phyloP scores from a whole-genome alignment of 139 green algal genomes.

The Chlamydomonas sphaeroides region DNA sequence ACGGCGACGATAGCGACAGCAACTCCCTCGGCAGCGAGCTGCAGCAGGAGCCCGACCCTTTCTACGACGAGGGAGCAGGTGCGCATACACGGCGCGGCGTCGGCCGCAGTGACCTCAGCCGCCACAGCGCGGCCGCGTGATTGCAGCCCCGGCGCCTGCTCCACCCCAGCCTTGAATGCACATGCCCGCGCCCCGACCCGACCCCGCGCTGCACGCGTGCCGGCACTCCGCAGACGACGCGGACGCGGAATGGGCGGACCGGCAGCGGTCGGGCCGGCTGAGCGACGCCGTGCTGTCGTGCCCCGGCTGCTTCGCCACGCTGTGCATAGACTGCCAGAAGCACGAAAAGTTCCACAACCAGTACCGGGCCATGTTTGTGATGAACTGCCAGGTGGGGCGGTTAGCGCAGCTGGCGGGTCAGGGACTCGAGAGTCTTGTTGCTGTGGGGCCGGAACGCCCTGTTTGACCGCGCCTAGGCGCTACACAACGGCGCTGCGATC shows the following conservation, averaged over 20 bases:
- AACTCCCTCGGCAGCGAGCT: not conserved
- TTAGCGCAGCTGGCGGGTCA: too few relatives aligned
- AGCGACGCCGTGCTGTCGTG: constrained; percentile 79
- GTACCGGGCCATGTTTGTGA: constrained; percentile 81
- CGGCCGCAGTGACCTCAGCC: too few relatives aligned
- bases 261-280: constrained; percentile 47
- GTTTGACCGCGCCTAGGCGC: too few relatives aligned
- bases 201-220: not conserved
- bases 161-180: too few relatives aligned
- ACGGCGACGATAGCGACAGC: not conserved
- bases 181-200: too few relatives aligned
- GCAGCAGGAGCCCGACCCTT: constrained; percentile 37
- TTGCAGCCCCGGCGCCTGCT: too few relatives aligned
- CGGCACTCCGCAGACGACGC: constrained; percentile 56
- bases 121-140: too few relatives aligned
- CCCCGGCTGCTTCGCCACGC: constrained; percentile 76
- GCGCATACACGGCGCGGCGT: too few relatives aligned
- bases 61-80: constrained; percentile 64
- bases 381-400: constrained; percentile 67
- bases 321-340: constrained; percentile 81
- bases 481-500: too few relatives aligned
- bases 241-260: constrained; percentile 55
- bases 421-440: too few relatives aligned
- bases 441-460: too few relatives aligned
- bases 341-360: constrained; percentile 63